Evolutionary conservation across 2,329 filamentous ascomycete species (phyloP), one percentile per base, ranked within the genome.

Genomic region (Microcyclosporella mali): DNA sequence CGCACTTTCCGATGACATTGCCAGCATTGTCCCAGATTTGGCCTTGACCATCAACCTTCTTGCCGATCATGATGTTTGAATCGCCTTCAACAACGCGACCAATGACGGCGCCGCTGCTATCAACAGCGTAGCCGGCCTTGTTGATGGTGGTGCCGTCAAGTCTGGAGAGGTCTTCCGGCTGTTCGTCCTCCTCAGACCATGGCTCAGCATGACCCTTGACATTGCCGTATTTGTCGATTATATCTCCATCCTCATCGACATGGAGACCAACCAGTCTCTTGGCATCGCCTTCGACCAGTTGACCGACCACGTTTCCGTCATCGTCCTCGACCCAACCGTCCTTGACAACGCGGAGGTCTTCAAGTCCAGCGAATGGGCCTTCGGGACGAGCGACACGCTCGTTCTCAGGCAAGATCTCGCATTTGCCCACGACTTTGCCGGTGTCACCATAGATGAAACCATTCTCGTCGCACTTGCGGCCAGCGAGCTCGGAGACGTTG

Each of bases 201-300:
- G 74, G 74, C 56, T 79, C 75, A 41, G 76, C 78, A 38, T 77
- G 75, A 10, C 77, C 78, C 60, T 81, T 73, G 40, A 77, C 73
- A 51, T 79, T 81, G 51, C 78, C 78, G 52, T 74, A 88, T 63
- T 81, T 81, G 70, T 92, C 87, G 41, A 85, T 72, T 19, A 94
- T 81, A 45, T 92, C 87, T 31, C 87, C 87, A 51, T 94, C 87
- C 51, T 87, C 82, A 45, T 94, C 87, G 12, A 92, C 86, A 8
- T 72, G 58, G 33, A 85, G 82, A 14, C 87, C 87, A 33, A 82
- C 78, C 1, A 94, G 75, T 41, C 73, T 70, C 73, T 87, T 88
- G 21, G 74, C 63, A 41, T 94, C 83, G 2, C 86, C 87, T 35
- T 81, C 77, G 3, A 76, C 70, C 30, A 92, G 74, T 33, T 82